phyloP scores from a whole-genome alignment of 202 grass and related monocot genomes.

The Setaria viridis region DNA sequence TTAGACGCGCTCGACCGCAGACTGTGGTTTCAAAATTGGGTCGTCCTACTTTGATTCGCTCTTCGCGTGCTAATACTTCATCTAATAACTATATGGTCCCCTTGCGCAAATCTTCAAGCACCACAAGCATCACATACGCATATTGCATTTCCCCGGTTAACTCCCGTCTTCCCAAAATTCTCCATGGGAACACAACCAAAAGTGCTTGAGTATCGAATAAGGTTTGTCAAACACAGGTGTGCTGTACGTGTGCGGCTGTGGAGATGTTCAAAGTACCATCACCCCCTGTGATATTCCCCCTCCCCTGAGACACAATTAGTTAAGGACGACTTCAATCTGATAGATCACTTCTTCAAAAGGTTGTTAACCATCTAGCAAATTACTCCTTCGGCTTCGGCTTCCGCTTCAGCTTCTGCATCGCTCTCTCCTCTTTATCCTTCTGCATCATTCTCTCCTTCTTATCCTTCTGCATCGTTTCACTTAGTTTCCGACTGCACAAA shows the following conservation, averaged over 20 bases:
- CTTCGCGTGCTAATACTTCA: too few relatives aligned
- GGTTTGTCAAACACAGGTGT: background rate
- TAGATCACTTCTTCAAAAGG: background rate
- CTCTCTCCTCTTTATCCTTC: background rate
- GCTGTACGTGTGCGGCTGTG: background rate
- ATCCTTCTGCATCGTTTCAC: background rate
- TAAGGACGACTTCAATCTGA: background rate
- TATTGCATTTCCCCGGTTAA: background rate
- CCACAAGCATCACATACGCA: background rate
- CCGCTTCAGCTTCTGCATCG: background rate
- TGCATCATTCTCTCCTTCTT: too few relatives aligned
- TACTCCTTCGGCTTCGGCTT: background rate
- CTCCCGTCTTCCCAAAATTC: background rate
- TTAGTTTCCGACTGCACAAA: background rate
- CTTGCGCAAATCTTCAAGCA: too few relatives aligned
- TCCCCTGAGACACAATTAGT: background rate
- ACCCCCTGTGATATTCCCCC: background rate
- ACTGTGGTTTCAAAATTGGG: too few relatives aligned
- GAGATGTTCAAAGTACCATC: background rate
- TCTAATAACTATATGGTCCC: too few relatives aligned
- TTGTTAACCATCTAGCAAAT: background rate
- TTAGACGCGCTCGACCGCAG: too few relatives aligned
- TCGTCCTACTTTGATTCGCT: too few relatives aligned
- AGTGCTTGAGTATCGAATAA: background rate
- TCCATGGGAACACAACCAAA: background rate